Conservation (phyloP, 768 basidiomycete genomes). For the Termitomyces sp. region DNA sequence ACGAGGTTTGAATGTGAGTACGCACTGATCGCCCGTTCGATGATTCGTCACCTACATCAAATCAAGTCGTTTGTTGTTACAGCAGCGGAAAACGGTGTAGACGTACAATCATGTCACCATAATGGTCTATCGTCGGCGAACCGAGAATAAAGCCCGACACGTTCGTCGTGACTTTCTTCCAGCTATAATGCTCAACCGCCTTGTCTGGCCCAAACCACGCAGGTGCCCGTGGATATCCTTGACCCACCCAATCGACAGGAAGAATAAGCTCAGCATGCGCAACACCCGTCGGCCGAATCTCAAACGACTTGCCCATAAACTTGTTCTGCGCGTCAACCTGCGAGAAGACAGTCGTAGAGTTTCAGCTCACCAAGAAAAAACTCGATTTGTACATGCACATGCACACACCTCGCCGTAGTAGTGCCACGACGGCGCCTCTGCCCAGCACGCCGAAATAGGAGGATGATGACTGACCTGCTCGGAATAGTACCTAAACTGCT, state of each 20-base stretch:
- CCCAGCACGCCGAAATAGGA: constrained; percentile 94
- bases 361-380: background rate
- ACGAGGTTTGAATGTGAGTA: constrained; percentile 92
- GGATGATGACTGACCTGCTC: constrained; percentile 99
- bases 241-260: constrained; percentile 55
- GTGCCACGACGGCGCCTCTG: constrained; percentile 83
- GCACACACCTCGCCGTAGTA: constrained; percentile 79
- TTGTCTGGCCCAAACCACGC: constrained; percentile 39
- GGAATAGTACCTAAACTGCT: constrained; percentile 87
- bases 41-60: constrained; percentile 69
- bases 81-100: too few species aligned
- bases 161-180: constrained; percentile 93
- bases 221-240: constrained; percentile 57
- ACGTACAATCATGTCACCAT: constrained; percentile 91
- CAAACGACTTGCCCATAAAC: constrained; percentile 95
- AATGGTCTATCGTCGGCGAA: constrained; percentile 83
- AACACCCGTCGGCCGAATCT: constrained; percentile 93
- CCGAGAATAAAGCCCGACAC: constrained; percentile 94
- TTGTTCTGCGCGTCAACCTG: constrained; percentile 96
- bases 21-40: constrained; percentile 81
- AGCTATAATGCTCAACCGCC: constrained; percentile 87
- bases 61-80: too few species aligned
- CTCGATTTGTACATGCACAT: too few species aligned
- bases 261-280: constrained; percentile 84
- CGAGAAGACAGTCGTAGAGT: too few species aligned